Percentiles rank a stretch among this genome's conserved stretches.
phyloP scores from a whole-genome alignment of 164 flowering plant genomes.

The Santalum album region DNA sequence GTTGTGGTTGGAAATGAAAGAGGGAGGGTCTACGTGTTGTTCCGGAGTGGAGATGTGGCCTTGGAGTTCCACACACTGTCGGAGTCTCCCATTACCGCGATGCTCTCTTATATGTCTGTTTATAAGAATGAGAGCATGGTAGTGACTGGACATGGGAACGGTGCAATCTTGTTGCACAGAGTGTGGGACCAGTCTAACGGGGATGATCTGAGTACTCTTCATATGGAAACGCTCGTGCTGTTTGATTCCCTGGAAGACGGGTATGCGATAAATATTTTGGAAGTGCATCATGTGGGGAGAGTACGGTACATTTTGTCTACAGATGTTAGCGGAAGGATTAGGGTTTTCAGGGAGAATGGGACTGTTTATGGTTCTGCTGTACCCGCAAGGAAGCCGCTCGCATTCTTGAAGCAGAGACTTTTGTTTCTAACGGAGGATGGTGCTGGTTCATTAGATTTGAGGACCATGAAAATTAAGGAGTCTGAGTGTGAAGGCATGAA shows the following conservation, averaged over 20 bases:
- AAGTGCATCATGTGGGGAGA: constrained; percentile 80
- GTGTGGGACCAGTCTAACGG: constrained; percentile 60
- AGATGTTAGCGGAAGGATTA: constrained; percentile 50
- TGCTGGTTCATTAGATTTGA: constrained; percentile 88
- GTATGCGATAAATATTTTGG: constrained; percentile 43
- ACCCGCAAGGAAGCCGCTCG: constrained; percentile 57
- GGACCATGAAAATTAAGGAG: constrained; percentile 73
- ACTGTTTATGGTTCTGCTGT: constrained; percentile 46
- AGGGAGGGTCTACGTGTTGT: constrained; percentile 68
- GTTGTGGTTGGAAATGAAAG: constrained; percentile 77
- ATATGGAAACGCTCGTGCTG: constrained; percentile 37
- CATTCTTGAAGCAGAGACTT: constrained; percentile 86
- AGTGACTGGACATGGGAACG: constrained; percentile 77
- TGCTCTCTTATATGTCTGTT: constrained; percentile 65
- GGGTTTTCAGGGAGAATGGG: constrained; percentile 67
- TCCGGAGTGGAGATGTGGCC: constrained; percentile 70
- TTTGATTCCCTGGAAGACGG: constrained; percentile 27
- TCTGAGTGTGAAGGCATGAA: constrained; percentile 89
- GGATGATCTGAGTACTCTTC: constrained; percentile 60
- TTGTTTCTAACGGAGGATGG: constrained; percentile 82
- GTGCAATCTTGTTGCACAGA: constrained; percentile 51
- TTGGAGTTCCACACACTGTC: constrained; percentile 47
- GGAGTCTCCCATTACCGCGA: constrained; percentile 51
- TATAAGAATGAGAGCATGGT: constrained; percentile 74
- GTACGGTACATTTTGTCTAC: constrained; percentile 55